Evolutionary conservation across 2,329 filamentous ascomycete genomes (phyloP).

Genomic region (Botrytis elliptica): DNA sequence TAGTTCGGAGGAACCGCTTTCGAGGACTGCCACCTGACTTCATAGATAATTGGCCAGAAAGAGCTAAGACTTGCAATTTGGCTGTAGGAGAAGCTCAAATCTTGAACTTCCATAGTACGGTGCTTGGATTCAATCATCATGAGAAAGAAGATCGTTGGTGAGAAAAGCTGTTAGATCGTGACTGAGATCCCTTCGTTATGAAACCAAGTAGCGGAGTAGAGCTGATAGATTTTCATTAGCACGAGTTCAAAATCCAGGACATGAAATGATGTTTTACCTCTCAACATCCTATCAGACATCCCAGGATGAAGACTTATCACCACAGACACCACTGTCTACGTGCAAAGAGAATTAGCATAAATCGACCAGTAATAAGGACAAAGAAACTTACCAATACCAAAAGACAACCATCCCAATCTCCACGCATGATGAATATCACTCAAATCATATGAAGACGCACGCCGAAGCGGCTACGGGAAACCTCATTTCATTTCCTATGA

Average conservation of each 20-base stretch:
- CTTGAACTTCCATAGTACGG: not conserved
- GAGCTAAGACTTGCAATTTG: not conserved
- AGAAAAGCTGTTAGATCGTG: not conserved
- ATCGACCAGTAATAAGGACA: rapidly evolving
- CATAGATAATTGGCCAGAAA: not conserved
- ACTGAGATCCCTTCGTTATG: rapidly evolving
- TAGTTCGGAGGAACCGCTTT: not conserved
- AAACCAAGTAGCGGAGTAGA: not conserved
- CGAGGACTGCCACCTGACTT: not conserved
- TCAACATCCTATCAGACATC: not conserved
- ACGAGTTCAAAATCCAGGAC: not conserved
- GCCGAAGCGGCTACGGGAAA: not conserved
- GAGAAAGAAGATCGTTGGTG: not conserved
- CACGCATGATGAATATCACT: not conserved
- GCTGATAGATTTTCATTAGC: not conserved
- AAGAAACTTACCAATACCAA: not conserved
- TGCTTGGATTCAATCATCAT: not conserved
- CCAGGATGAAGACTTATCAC: not conserved
- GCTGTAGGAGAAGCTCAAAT: rapidly evolving
- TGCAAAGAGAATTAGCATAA: not conserved
- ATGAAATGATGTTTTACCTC: not conserved
- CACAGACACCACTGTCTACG: not conserved
- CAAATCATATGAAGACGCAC: not conserved
- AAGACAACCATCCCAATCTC: not conserved
- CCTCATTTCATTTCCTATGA: not conserved